Conservation (phyloP, 371 early-diverging fungal genomes). For the Batkoa obscura region DNA sequence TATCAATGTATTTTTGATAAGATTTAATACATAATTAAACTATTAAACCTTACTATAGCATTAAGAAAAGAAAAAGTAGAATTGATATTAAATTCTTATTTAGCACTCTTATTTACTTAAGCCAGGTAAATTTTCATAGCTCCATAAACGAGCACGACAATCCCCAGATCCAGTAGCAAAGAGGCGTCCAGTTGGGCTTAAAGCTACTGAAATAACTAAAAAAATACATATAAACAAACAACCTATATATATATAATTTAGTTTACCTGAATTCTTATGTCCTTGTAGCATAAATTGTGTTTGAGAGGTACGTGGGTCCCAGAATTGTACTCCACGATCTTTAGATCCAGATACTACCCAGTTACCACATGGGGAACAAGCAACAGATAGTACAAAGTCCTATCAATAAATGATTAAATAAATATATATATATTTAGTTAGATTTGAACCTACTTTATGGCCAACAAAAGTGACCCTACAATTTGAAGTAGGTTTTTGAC, state of each 20-base stretch:
- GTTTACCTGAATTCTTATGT: slow-evolving; percentile 83
- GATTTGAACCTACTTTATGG: slow-evolving; percentile 25
- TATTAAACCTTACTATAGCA: no score
- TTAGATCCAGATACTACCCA: slow-evolving; percentile 91
- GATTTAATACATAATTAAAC: no score
- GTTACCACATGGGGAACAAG: slow-evolving; percentile 74
- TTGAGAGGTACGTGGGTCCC: slow-evolving; percentile 67
- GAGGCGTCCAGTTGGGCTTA: slow-evolving; percentile 57
- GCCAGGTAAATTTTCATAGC: slow-evolving; percentile 18
- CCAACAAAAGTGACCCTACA: slow-evolving; percentile 36
- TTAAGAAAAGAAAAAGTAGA: no score
- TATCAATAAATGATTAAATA: slow-evolving; percentile 9
- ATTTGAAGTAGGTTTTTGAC: slow-evolving; percentile 14
- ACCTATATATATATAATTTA: not conserved
- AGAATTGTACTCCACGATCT: slow-evolving; percentile 87
- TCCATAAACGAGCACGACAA: slow-evolving; percentile 83
- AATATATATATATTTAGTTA: no score
- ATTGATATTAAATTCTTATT: no score
- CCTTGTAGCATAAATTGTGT: slow-evolving; percentile 89
- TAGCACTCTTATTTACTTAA: no score
- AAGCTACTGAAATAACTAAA: slow-evolving; percentile 78
- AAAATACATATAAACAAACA: not conserved
- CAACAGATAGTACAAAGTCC: slow-evolving; percentile 95
- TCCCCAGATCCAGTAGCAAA: slow-evolving; percentile 96
- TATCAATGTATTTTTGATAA: no score